Base-by-base conservation (phyloP, 352 stramenopile species). In the Phytophthora palmivora region DNA sequence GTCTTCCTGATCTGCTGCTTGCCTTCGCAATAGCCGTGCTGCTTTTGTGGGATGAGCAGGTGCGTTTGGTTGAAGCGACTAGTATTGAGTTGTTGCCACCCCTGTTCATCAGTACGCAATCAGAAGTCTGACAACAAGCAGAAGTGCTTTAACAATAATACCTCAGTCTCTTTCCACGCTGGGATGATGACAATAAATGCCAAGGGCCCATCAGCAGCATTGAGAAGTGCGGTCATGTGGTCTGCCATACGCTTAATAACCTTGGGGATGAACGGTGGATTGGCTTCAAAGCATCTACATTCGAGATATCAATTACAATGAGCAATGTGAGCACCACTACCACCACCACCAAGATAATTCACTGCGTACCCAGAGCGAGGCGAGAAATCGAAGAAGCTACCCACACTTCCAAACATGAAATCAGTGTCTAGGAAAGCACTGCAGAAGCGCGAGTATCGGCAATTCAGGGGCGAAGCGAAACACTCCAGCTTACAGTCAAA, bases 401-500 rank as follows among this genome's bases (percentile, higher is more conserved):
- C 95, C 30, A 92, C 69, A 55, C 88, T 97, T 41, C 94, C 93
- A 73, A 98, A 98, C 22, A 70, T 60, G 21, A 67, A 52, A 63
- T 98, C 92, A 10, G 87, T 93, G 67, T 97, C 92, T 11, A 85
- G 55, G 60, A 97, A 97, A 4, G 91, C 91, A 34, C 83, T 97
- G 74, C 92, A 97, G 63, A 97, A 97, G 45, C 80, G 88, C 11
- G 69, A 79, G 76, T 97, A 98, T 28, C 88, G 88, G 37, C 78
- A 96, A 81, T 98, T 98, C 39, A 98, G 78, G n/a, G 94, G 94
- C 48, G 90, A 97, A 15, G 93, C 91, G 53, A 99, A 98, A 69
- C 91, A 98, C 75, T 98, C 93, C 78, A 98, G 95, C 45, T 84
- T 73, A 65, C 92, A 97, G 38, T 92, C 91, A 65, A 98, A 98